Evolutionary conservation across 495 filamentous ascomycete genomes (phyloP), one percentile per base, ranked within the genome.

Genomic region (Saxophila tyrrhenica): DNA sequence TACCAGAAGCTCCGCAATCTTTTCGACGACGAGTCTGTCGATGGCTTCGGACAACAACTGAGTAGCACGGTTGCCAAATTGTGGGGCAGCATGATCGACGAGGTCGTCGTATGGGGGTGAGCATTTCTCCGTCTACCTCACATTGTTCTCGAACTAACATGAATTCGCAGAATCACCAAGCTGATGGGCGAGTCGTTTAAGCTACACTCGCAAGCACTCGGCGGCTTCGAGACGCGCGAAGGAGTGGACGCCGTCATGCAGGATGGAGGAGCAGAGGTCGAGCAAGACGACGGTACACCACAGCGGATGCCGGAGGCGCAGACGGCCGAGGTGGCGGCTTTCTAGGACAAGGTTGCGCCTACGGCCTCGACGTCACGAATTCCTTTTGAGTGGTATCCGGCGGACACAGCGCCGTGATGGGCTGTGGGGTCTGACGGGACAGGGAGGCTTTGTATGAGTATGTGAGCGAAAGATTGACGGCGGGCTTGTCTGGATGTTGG

Each of bases 111-210:
- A 54, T 98, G 92, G 92, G 92, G 92, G 84, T 86, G 78, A 74
- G 83, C 77, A 29, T 51, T 55, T 52, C 35, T 45, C 13, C 43
- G 50, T 39, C 21, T 24, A 22, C 35, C 23, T 50, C 24, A 48
- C 23, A 25, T 24, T 48, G 3, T 32, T 54, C n/a, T n/a, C n/a
- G n/a, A n/a, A n/a, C n/a, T n/a, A n/a, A n/a, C n/a, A n/a, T n/a
- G n/a, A n/a, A 25, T 10, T 64, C 9, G 42, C 56, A 98, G 92
- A 57, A 95, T 98, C 67, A 96, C 91, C 62, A 87, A 92, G 67
- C 78, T 97, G 32, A 94, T 98, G 86, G 92, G 92, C 66, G 94
- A 97, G 68, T 89, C 92, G 46, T 98, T 97, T 81, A 89, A 92
- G 65, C 84, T 95, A 54, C 90, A 96, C 71, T 85, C 92, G 16